Base-by-base conservation (phyloP, 192 early-diverging fungal species). In the Coemansia sp. region DNA sequence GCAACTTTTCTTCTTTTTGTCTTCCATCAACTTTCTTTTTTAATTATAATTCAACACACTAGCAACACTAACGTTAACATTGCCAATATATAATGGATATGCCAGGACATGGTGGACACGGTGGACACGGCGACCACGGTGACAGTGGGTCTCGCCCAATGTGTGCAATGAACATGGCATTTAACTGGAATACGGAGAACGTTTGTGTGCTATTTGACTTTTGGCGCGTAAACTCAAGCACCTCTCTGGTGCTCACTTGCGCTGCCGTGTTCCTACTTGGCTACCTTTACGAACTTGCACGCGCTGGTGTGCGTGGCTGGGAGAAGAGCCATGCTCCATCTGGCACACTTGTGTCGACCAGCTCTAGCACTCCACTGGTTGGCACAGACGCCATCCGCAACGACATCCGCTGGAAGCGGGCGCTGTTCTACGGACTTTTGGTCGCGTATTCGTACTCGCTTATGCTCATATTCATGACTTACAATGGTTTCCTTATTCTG, bases 391-490 rank as follows among this genome's bases (percentile, higher is more conserved):
- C 64, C 14, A 38, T 86, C 10, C 77, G 77, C 13, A 77, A 76
- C 59, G 67, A 64, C 46, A 84, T 86, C 33, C 87, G 86, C 35
- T 71, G 87, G 67, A 85, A 72, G 37, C 87, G 90, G 1, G 86
- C 92, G 3, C n/a, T 89, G 6, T 70, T 90, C 38, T 91, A 93
- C 64, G 87, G 88, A 46, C 67, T 87, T 10, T 78, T 89, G 64
- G 88, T 91, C 13, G 86, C 82, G 49, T 87, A 91, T 43, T 90
- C 89, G 44, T 90, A 90, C 72, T 88, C 89, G 26, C 63, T 92
- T 1, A 93, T 93, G 92, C 86, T 93, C 8, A 87, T 93, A 33
- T 93, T 93, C 66, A 93, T 93, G 92, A 93, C 92, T 1, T 93
- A 93, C 74, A 93, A 93, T 62, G 89, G 88, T 38, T 93, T 81